Evolutionary conservation across 768 basidiomycete species (phyloP).

Genomic region (Podaxis rugospora): DNA sequence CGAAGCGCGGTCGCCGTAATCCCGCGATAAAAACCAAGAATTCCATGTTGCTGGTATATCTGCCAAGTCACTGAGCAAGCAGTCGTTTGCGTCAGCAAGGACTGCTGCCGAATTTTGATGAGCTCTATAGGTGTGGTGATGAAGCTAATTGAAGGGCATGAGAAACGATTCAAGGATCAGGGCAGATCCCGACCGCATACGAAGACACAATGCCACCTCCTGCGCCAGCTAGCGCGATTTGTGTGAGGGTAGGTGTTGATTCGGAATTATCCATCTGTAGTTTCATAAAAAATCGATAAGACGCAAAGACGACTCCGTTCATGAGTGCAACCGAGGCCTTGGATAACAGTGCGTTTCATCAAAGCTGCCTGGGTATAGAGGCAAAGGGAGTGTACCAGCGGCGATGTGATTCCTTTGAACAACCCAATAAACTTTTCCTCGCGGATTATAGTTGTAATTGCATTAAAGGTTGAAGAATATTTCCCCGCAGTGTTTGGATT

Average conservation of each 20-base stretch:
- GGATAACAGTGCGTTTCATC: not conserved
- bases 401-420: constrained; percentile 77
- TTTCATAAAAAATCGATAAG: constrained; percentile 77
- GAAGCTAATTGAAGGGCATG: constrained; percentile 36
- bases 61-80: constrained; percentile 48
- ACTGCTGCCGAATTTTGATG: constrained; percentile 83
- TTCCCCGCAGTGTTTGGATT: constrained; percentile 49
- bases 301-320: constrained; percentile 85
- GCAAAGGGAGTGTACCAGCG: constrained; percentile 45
- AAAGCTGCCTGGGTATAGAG: not conserved
- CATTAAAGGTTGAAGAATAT: constrained; percentile 63
- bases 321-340: constrained; percentile 69
- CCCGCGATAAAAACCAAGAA: constrained; percentile 75
- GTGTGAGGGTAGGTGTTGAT: constrained; percentile 56
- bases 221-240: constrained; percentile 75
- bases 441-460: constrained; percentile 59
- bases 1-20: constrained; percentile 67
- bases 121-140: constrained; percentile 84
- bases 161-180: not conserved
- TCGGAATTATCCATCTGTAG: constrained; percentile 47
- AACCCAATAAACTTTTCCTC: constrained; percentile 69
- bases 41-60: constrained; percentile 52
- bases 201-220: constrained; percentile 77
- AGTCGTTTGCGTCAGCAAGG: constrained; percentile 42
- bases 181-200: constrained; percentile 37